These are phyloP conservation scores for Alternaria novae-zelandiae DNA, from an alignment of 2,329 filamentous ascomycete species.

Conservation along the genomic window DNA sequence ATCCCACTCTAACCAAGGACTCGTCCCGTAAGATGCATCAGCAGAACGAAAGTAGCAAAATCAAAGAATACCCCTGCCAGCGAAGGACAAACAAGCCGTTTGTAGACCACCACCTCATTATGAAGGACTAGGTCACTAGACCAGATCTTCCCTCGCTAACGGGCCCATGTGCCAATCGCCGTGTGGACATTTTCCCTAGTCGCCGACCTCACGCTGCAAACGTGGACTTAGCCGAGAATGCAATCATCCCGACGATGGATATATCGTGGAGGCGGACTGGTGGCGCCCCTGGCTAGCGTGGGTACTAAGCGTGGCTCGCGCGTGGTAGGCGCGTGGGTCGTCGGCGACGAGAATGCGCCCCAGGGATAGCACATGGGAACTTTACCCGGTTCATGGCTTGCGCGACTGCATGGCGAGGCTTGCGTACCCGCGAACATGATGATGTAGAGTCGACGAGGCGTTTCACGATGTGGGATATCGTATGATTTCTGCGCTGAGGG, in stretches of 20 bases:
- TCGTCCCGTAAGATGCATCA: neutral
- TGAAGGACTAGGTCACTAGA: neutral
- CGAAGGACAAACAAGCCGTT: neutral
- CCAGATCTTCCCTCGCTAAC: slow-evolving; percentile 16
- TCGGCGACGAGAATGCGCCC: slow-evolving; percentile 11
- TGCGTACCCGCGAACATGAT: neutral
- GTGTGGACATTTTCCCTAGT: slow-evolving; percentile 10
- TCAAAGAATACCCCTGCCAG: neutral
- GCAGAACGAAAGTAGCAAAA: neutral
- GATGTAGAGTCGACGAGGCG: neutral
- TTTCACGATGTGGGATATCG: slow-evolving; percentile 8
- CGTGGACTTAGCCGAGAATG: slow-evolving; percentile 16
- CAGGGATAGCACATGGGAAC: neutral
- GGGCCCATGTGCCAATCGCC: slow-evolving; percentile 16
- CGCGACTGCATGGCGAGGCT: slow-evolving; percentile 1
- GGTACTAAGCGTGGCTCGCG: slow-evolving; percentile 18
- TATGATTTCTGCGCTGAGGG: slow-evolving; percentile 9
- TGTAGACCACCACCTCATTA: slow-evolving; percentile 3
- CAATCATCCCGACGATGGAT: neutral
- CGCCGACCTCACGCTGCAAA: slow-evolving; percentile 25
- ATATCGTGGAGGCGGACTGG: slow-evolving; percentile 9
- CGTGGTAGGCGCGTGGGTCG: slow-evolving; percentile 13
- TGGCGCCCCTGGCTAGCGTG: slow-evolving; percentile 21
- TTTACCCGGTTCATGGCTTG: slow-evolving; percentile 2
- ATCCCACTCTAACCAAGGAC: neutral